These are phyloP conservation scores for Aplosporella prunicola DNA, from an alignment of 2,329 filamentous ascomycete genomes.

Conservation along the genomic window DNA sequence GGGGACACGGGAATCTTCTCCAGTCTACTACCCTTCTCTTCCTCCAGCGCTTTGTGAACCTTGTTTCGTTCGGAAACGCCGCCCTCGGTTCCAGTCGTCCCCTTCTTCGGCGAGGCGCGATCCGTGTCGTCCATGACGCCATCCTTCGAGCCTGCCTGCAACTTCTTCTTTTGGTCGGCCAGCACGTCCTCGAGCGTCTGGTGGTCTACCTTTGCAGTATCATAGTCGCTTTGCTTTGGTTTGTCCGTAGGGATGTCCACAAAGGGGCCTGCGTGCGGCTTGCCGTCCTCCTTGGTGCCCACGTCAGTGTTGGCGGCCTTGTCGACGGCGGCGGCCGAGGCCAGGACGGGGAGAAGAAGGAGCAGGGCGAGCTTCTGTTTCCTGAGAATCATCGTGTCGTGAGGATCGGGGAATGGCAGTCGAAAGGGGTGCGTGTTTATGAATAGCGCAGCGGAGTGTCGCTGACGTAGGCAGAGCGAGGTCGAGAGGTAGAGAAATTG, in stretches of 20 bases:
- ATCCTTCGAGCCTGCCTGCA: slow-evolving; percentile 42
- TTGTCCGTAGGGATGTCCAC: slow-evolving; percentile 44
- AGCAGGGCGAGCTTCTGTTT: slow-evolving; percentile 46
- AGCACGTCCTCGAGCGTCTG: slow-evolving; percentile 23
- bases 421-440: slow-evolving; percentile 1
- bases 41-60: slow-evolving; percentile 59
- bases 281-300: slow-evolving; percentile 78
- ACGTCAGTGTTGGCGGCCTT: slow-evolving; percentile 17
- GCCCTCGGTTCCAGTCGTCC: slow-evolving; percentile 79
- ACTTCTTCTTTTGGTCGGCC: slow-evolving; percentile 19
- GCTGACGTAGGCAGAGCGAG: slow-evolving; percentile 10
- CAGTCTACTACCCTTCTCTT: slow-evolving; percentile 52
- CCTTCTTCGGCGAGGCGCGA: slow-evolving; percentile 65
- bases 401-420: not conserved
- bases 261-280: slow-evolving; percentile 79
- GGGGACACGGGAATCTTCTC: slow-evolving; percentile 74
- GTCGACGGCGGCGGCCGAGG: slow-evolving; percentile 32
- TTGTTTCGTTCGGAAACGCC: slow-evolving; percentile 84
- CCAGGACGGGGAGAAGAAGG: slow-evolving; percentile 50
- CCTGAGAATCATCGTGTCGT: slow-evolving; percentile 50
- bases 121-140: slow-evolving; percentile 91
- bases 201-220: not conserved
- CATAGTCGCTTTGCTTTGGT: slow-evolving; percentile 18
- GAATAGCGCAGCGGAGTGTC: slow-evolving; percentile 3
- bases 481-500: not conserved